phyloP scores from a whole-genome alignment of 371 early-diverging fungal species.

The Mortierella sp. region DNA sequence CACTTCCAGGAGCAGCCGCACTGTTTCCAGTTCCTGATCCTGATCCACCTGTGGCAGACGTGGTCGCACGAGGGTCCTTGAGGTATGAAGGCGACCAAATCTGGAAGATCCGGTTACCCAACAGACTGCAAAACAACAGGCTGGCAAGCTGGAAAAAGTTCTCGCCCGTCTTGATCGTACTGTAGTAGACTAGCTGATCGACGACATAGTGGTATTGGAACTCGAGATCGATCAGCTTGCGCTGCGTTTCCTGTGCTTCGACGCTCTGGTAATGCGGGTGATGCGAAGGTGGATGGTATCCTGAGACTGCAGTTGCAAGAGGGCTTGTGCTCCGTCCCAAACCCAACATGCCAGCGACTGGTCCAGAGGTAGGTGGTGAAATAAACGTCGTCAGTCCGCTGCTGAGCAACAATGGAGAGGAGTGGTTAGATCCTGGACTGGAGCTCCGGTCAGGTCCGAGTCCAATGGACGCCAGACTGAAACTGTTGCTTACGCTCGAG shows the following conservation, averaged over 20 bases:
- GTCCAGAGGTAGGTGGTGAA: slow-evolving; percentile 24
- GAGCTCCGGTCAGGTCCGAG: slow-evolving; percentile 35
- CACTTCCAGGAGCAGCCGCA: background rate
- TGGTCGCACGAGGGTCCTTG: slow-evolving; percentile 18
- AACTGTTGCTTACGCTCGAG: background rate
- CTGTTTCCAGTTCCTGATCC: slow-evolving; percentile 4
- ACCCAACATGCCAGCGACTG: slow-evolving; percentile 47
- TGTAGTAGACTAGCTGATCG: slow-evolving; percentile 77
- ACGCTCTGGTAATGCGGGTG: slow-evolving; percentile 33
- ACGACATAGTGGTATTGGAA: slow-evolving; percentile 77
- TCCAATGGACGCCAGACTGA: slow-evolving; percentile 23
- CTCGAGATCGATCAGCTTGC: slow-evolving; percentile 65
- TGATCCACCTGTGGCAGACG: background rate
- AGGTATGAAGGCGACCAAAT: slow-evolving; percentile 54
- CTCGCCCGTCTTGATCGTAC: slow-evolving; percentile 76
- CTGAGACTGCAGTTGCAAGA: background rate
- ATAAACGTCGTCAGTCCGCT: slow-evolving; percentile 24
- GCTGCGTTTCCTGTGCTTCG: slow-evolving; percentile 52
- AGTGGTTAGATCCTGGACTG: slow-evolving; percentile 5
- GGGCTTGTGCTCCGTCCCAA: slow-evolving; percentile 31
- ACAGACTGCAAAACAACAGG: slow-evolving; percentile 64
- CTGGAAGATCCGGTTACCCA: slow-evolving; percentile 53
- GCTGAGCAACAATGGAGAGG: slow-evolving; percentile 18
- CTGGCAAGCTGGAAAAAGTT: slow-evolving; percentile 73
- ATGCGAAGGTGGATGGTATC: slow-evolving; percentile 25